Evolutionary conservation across 1,284 basidiomycete genomes (phyloP), one percentile per base, ranked within the genome.

Genomic region (Naganishia cerealis): DNA sequence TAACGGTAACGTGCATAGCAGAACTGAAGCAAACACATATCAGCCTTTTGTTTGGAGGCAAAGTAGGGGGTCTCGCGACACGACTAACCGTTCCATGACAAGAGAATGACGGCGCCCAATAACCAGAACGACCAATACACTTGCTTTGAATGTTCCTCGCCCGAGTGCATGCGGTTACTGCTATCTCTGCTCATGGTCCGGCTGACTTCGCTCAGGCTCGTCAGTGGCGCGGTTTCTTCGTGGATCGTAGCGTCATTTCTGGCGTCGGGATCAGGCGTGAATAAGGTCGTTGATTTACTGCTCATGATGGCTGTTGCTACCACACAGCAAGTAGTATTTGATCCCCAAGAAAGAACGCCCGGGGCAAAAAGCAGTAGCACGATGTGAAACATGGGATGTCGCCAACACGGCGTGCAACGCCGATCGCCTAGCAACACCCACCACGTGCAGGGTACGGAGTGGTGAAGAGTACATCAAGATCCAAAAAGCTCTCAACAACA

Each of bases 161-260:
- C 81, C 83, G 92, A 92, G 94, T 79, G 50, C 3, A 36, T 50
- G 24, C 50, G 52, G 16, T 39, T 63, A n/a, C 21, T 40, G 61
- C 61, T 63, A 12, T 54, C 61, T 5, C 61, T 50, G 52, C 61
- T 63, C 38, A 63, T 53, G 12, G 61, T 54, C 24, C 61, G 61
- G 36, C 61, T 63, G 61, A 63, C 38, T 53, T 63, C 61, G 50
- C 61, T 63, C 12, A 53, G 50, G 16, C 61, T 52, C 2, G 61
- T 53, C 24, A 63, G n/a, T 1, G 61, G 61, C 36, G 50, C 61
- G 7, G 61, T 63, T 29, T 63, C 61, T 42, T 63, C 61, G 29
- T 54, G 53, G 5, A 24, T 52, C 12, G 36, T 39, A 15, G 36
- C 53, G 61, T 63, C 61, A 16, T 53, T 50, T 42, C 61, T 63